Base-by-base conservation (phyloP, 305 asterid genomes). In the Fraxinus baroniana region DNA sequence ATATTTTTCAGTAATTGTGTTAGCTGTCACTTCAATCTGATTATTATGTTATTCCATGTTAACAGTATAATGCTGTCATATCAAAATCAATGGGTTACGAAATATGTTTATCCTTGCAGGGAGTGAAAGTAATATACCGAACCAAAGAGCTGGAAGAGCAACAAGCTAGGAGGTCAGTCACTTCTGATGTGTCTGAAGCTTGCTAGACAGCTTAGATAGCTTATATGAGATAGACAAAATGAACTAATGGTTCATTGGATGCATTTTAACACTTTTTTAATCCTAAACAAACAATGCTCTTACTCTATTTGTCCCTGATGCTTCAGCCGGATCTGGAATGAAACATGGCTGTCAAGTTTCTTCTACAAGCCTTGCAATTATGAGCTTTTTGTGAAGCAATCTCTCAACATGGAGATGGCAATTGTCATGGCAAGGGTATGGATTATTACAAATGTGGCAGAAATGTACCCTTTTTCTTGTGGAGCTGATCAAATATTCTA, bases 331-430 rank as follows among this genome's bases (percentile, higher is more conserved):
- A 87, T 93, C 83, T 94, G 97, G 97, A 93, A 89, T 73, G 98
- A 91, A 80, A 85, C 94, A 3, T 93, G 94, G 94, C 75, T 93
- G 80, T 89, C 88, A 26, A 84, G 88, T 81, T 90, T 90, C 91
- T 89, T 95, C 80, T 91, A 90, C 91, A 95, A 91, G 89, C 99
- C 99, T 74, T 95, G 98, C 94, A 95, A 95, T 86, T 90, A 91
- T 73, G 99, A 95, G 92, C 96, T 95, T 82, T 95, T 92, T 83
- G 98, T 95, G 89, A 95, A 94, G 89, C 99, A 95, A 85, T 89
- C 94, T 71, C 90, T 95, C 33, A 95, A 95, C 90, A 95, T 94
- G 99, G 99, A 95, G 90, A 93, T 91, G 97, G 98, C 98, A 22
- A 91, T 94, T 66, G 91, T 90, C 82, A 94, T 95, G 98, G 98